Conservation (phyloP, 169 alveolate genomes). For the Babesia ovis region DNA sequence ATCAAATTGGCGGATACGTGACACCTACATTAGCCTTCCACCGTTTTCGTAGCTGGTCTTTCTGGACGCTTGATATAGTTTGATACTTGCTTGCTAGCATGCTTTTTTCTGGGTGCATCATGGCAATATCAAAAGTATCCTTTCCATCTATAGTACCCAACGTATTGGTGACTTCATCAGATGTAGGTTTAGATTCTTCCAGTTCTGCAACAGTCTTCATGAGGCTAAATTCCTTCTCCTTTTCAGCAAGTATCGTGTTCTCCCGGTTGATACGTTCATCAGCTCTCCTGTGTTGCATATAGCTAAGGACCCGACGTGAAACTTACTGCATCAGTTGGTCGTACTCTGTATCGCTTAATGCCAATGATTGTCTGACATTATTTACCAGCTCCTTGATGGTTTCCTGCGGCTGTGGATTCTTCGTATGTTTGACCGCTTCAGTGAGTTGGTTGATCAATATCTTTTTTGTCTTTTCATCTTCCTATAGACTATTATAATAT, state of each 20-base stretch:
- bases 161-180: neutral
- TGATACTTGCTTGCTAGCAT: constrained; percentile 50
- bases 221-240: constrained; percentile 17
- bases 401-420: constrained; percentile 42
- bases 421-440: constrained; percentile 24
- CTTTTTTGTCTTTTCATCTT: constrained; percentile 26
- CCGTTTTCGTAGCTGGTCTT: constrained; percentile 24
- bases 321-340: constrained; percentile 46
- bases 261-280: constrained; percentile 32
- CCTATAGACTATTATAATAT: neutral
- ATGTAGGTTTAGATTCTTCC: neutral
- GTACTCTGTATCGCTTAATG: constrained; percentile 30
- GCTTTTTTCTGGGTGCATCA: constrained; percentile 39
- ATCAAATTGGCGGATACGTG: neutral
- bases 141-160: neutral
- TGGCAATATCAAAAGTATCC: constrained; percentile 49
- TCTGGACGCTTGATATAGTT: constrained; percentile 34
- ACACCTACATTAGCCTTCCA: constrained; percentile 56
- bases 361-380: constrained; percentile 28
- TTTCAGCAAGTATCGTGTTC: neutral
- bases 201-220: constrained; percentile 18
- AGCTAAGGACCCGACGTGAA: neutral
- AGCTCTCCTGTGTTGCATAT: neutral
- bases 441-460: constrained; percentile 12
- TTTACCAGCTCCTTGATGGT: constrained; percentile 29